Conservation (phyloP, 169 alveolate species). For the Eimeria maxima region DNA sequence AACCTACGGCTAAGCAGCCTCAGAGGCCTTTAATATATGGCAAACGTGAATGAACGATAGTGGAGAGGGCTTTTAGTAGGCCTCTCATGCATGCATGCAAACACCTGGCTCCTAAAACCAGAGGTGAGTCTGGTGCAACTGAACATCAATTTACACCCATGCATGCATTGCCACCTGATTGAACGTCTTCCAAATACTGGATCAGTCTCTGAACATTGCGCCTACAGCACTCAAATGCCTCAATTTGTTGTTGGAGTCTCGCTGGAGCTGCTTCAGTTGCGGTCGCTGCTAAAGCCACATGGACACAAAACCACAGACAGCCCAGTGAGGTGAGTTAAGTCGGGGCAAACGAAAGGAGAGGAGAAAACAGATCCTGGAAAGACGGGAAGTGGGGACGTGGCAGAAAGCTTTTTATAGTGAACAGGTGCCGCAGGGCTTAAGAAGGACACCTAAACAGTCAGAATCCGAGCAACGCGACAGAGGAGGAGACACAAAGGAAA, state of each 20-base stretch:
- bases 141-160: not conserved
- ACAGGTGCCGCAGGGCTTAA: not conserved
- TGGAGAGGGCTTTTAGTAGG: too few species aligned
- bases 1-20: not conserved
- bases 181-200: conserved; percentile 41
- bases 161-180: not conserved
- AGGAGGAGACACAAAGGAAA: not conserved
- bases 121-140: too few species aligned
- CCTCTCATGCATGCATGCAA: not conserved
- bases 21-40: not conserved
- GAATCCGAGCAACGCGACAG: not conserved
- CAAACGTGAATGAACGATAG: too few species aligned
- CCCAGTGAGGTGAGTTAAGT: not conserved
- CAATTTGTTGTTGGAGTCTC: conserved; percentile 55
- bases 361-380: not conserved
- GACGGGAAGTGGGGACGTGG: not conserved
- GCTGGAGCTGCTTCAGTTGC: conserved; percentile 50
- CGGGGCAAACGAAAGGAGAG: not conserved
- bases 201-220: conserved; percentile 25
- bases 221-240: conserved; percentile 28
- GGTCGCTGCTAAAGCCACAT: conserved; percentile 14
- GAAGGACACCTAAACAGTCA: not conserved
- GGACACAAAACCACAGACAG: not conserved
- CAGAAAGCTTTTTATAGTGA: not conserved
- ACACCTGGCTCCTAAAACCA: not conserved